Evolutionary conservation across 169 alveolate species (phyloP).

Genomic region (Cryptosporidium viatorum): DNA sequence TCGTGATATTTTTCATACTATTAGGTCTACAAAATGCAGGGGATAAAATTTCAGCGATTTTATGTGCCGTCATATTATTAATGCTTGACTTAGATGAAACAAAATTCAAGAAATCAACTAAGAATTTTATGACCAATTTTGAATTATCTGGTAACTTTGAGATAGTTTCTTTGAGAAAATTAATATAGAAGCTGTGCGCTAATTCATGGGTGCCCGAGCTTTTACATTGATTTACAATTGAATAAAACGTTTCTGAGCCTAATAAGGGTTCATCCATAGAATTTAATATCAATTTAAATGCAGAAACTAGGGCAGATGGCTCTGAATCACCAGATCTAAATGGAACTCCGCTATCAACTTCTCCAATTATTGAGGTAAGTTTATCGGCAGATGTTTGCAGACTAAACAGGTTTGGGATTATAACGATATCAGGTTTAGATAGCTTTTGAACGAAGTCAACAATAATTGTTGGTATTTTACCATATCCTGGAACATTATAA

Average conservation of each 20-base stretch:
- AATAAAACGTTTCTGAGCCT: slow-evolving; percentile 1
- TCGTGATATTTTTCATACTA: slow-evolving; percentile 4
- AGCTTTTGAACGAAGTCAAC: slow-evolving; percentile 53
- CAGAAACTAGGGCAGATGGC: slow-evolving; percentile 45
- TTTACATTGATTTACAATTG: slow-evolving; percentile 45
- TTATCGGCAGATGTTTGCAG: slow-evolving; percentile 49
- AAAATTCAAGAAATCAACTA: slow-evolving; percentile 25
- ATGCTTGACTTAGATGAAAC: slow-evolving; percentile 36
- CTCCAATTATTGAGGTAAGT: slow-evolving; percentile 21
- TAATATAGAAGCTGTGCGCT: slow-evolving; percentile 42
- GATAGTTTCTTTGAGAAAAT: slow-evolving; percentile 40
- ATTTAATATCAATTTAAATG: slow-evolving; percentile 30
- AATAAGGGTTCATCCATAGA: slow-evolving; percentile 45
- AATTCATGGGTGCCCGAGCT: slow-evolving; percentile 50
- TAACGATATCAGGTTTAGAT: slow-evolving; percentile 52
- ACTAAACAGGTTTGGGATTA: slow-evolving; percentile 26
- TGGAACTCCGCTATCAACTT: slow-evolving; percentile 70
- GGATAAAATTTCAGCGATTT: slow-evolving; percentile 54
- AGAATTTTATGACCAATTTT: slow-evolving; percentile 13
- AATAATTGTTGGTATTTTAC: slow-evolving; percentile 46
- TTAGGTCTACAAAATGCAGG: slow-evolving; percentile 70
- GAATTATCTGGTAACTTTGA: slow-evolving; percentile 24
- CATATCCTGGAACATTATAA: slow-evolving; percentile 46
- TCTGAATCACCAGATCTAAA: slow-evolving; percentile 65
- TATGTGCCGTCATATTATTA: slow-evolving; percentile 65